Conservation (phyloP, 2,329 filamentous ascomycete genomes). For the Penicillium sclerotigenum region DNA sequence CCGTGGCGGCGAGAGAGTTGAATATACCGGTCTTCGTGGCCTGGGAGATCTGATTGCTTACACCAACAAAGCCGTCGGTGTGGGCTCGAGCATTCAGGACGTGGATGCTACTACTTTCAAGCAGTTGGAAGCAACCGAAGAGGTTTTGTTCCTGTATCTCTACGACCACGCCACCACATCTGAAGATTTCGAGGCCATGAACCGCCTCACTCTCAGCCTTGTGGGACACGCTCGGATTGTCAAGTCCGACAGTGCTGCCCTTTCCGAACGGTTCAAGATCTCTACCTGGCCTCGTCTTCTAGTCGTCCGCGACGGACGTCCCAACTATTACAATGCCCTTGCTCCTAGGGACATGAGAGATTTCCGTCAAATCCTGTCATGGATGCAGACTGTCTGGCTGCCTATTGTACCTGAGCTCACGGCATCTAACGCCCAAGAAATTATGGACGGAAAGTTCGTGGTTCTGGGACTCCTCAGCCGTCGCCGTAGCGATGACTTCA, state of each 20-base stretch:
- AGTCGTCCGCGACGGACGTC: constrained; percentile 82
- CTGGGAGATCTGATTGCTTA: constrained; percentile 86
- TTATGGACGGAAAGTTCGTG: constrained; percentile 94
- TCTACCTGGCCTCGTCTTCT: constrained; percentile 93
- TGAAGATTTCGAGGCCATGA: constrained; percentile 86
- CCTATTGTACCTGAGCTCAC: constrained; percentile 94
- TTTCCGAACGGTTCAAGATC: constrained; percentile 86
- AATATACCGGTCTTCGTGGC: constrained; percentile 88
- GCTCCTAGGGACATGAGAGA: constrained; percentile 92
- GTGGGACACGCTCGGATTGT: constrained; percentile 91
- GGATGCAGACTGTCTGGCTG: constrained; percentile 97
- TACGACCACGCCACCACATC: constrained; percentile 92
- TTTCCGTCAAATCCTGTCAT: constrained; percentile 71
- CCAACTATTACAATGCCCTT: constrained; percentile 84
- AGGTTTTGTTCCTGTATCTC: constrained; percentile 96
- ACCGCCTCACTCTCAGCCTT: constrained; percentile 79
- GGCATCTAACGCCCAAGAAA: constrained; percentile 83
- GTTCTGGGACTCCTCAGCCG: constrained; percentile 85
- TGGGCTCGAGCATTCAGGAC: constrained; percentile 72
- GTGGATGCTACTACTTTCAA: constrained; percentile 74
- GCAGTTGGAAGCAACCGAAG: constrained; percentile 83
- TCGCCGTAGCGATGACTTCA: constrained; percentile 74
- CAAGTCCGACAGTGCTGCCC: constrained; percentile 74
- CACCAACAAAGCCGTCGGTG: constrained; percentile 78
- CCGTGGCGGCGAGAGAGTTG: constrained; percentile 83